phyloP scores from a whole-genome alignment of 1,284 basidiomycete genomes.

The Leucoagaricus sp. region DNA sequence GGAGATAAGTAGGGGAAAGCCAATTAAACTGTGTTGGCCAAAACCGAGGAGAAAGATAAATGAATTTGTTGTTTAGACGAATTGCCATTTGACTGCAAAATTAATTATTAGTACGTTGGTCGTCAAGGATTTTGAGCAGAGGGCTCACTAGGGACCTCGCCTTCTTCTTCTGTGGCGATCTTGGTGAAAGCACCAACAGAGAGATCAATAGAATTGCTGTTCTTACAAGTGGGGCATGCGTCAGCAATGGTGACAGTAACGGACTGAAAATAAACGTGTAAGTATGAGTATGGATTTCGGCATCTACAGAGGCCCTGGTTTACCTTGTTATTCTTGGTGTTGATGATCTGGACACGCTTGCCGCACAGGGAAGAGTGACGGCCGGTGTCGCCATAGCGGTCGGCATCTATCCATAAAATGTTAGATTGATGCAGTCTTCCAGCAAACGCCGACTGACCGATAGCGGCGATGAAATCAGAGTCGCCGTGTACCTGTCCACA shows the following conservation, averaged over 20 bases:
- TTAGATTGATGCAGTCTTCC: not conserved
- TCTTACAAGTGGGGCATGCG: constrained; percentile 81
- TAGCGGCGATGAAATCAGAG: constrained; percentile 68
- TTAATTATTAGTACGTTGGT: constrained; percentile 12
- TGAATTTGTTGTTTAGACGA: constrained; percentile 31
- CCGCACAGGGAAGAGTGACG: constrained; percentile 63
- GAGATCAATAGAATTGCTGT: constrained; percentile 75
- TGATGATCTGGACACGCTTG: constrained; percentile 63
- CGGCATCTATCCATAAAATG: constrained; percentile 36
- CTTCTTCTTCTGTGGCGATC: constrained; percentile 56
- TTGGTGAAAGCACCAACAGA: constrained; percentile 71
- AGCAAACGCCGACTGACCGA: constrained; percentile 42
- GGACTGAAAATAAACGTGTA: constrained; percentile 25
- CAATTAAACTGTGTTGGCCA: constrained; percentile 3
- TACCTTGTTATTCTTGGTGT: constrained; percentile 52
- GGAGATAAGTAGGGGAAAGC: not conserved
- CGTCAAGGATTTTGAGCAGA: not conserved
- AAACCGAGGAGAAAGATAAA: not conserved
- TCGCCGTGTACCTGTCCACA: constrained; percentile 75
- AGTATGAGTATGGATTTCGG: constrained; percentile 4
- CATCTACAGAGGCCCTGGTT: not conserved
- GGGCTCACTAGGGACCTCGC: constrained; percentile 61
- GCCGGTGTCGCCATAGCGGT: constrained; percentile 52
- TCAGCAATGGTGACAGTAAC: constrained; percentile 74
- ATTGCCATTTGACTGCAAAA: constrained; percentile 49